Base-by-base conservation (phyloP, 148 eudicot genomes). In the Camellia lanceoleosa region DNA sequence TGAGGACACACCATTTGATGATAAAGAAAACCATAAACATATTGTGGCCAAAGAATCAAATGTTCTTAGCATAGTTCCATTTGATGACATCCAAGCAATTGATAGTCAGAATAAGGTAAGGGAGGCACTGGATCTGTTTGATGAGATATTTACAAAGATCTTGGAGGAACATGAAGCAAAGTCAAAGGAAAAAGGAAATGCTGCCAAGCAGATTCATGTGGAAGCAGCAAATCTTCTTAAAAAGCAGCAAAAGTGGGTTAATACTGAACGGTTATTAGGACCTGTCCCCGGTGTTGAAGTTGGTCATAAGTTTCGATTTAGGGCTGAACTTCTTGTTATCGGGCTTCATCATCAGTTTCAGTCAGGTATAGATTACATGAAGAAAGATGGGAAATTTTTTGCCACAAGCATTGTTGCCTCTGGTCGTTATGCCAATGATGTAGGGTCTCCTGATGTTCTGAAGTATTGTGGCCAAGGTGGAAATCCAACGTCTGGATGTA, bases 381-480 rank as follows among this genome's bases (percentile, higher is more conserved):
- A 71, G 62, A 49, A 69, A 18, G 76, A 86, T 13, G 87, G 85
- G 51, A 73, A 43, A 59, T 68, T 3, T 7, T 41, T 76, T 16
- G 93, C 91, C 30, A 86, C 85, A 49, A 90, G 93, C 75, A 47
- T 92, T 13, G 92, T 92, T 8, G 80, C 78, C 0, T 85, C 86
- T 9, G 89, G 89, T 14, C 81, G 83, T 54, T 87, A 87, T 77
- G 83, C 77, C 1, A 86, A 89, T 75, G 81, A 67, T 13, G 61
- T 73, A 54, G 73, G 61, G 51, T 73, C 77, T 55, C 11, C 76
- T 7, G 82, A 83, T 65, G 82, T 66, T 6, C 74, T 90, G 38
- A 78, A 44, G 5, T 92, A 87, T 77, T 75, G 70, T 0, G 92
- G 97, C 1, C 89, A 90, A 52, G 97, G 94, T 19, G 93, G 92